Evolutionary conservation across 805 yeast genomes (phyloP), one percentile per base, ranked within the genome.

Genomic region (Metschnikowia amazonensis): DNA sequence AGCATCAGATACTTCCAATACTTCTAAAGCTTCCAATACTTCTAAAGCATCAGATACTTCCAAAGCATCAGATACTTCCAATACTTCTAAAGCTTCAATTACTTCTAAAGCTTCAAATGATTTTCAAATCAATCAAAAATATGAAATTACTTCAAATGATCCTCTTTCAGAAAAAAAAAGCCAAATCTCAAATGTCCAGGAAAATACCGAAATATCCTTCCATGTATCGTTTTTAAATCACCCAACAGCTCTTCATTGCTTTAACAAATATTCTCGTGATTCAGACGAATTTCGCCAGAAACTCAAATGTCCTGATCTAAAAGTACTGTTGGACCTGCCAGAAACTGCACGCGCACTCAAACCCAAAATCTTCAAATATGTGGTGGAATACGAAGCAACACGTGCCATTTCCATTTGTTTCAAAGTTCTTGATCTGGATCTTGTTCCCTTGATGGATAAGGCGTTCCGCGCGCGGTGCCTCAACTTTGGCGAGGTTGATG

Each of bases 401-500:
- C 58, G 76, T 24, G 60, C 67, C 32, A 41, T 70, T 18, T 31
- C 49, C 31, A 42, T 67, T 29, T 45, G 46, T 16, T 42, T 52
- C 44, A 36, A 36, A 18, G 40, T 47, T 5, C 42, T 48, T 8
- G 44, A 35, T n/a, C 45, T 37, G 42, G 53, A 46, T 34, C 43
- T 45, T 10, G 46, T 50, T 35, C 46, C 47, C 17, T 30, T 44
- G 37, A 49, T 63, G 32, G 59, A 53, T 9, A 46, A 57, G 9
- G 58, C 52, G 4, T 50, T 75, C 10, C 46, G 51, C 5, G 49
- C 53, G 3, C 70, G 66, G 44, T 65, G 74, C 45, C 59, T 52
- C 21, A 61, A 64, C 33, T 67, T 67, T 48, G 82, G 81, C 14
- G 65, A 64, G 0, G 56, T 75, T 27, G 78, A 74, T 44, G 61